A percentile compares a stretch with the other conserved stretches of the same genome.
Conservation (phyloP, 495 filamentous ascomycete genomes). For the Neurospora pannonica region DNA sequence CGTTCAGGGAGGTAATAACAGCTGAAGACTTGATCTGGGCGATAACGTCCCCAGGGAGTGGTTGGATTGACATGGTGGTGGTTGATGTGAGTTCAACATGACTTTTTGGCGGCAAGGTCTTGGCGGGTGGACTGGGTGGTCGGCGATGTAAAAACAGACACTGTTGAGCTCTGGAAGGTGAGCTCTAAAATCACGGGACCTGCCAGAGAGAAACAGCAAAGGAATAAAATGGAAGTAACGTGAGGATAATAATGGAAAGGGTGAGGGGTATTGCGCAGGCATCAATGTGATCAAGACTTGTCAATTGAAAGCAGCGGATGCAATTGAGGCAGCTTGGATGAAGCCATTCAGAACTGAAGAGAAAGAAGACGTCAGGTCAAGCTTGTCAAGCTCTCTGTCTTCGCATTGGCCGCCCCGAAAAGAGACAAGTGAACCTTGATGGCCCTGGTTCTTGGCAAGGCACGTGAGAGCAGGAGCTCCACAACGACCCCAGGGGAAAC, state of each 20-base stretch:
- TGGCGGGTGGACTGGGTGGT: neutral
- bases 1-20: conserved; percentile 63
- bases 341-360: neutral
- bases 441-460: neutral
- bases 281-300: neutral
- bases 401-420: neutral
- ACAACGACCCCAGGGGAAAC: neutral
- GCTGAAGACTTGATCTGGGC: conserved; percentile 85
- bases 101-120: neutral
- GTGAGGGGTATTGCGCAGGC: neutral
- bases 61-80: conserved; percentile 52
- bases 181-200: neutral
- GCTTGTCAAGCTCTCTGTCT: neutral
- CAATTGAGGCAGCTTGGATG: neutral
- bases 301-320: neutral
- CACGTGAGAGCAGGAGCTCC: neutral
- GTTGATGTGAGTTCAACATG: conserved; percentile 4
- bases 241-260: neutral
- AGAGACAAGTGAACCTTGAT: neutral
- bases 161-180: neutral
- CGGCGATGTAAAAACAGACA: neutral
- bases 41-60: conserved; percentile 63
- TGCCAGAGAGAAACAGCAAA: neutral
- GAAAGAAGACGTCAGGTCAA: neutral
- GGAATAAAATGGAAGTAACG: neutral